Evolutionary conservation across 2,329 filamentous ascomycete genomes (phyloP).

Genomic region (Plenodomus lindquistii): DNA sequence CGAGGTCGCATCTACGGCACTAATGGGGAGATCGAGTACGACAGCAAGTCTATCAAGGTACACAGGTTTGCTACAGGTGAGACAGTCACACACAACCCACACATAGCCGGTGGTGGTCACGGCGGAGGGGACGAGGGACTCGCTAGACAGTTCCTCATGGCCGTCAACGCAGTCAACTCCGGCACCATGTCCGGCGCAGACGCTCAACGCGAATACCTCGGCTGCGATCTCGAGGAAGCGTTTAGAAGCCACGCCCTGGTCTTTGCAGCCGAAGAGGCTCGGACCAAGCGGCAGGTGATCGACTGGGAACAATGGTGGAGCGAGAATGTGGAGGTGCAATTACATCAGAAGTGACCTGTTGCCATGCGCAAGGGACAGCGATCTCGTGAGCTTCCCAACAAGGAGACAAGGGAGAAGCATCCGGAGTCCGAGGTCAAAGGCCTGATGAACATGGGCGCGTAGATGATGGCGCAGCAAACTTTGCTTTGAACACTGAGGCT

Average conservation of each 20-base stretch:
- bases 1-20: slow-evolving; percentile 86
- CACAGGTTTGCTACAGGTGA: slow-evolving; percentile 69
- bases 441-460: slow-evolving; percentile 32
- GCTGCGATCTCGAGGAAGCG: slow-evolving; percentile 82
- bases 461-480: slow-evolving; percentile 25
- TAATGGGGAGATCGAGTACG: slow-evolving; percentile 82
- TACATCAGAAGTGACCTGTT: slow-evolving; percentile 14
- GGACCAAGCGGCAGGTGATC: slow-evolving; percentile 69
- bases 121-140: slow-evolving; percentile 82
- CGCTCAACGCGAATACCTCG: slow-evolving; percentile 76
- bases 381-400: slow-evolving; percentile 2
- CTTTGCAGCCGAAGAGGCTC: slow-evolving; percentile 90
- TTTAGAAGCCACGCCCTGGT: slow-evolving; percentile 90
- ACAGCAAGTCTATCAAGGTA: slow-evolving; percentile 75
- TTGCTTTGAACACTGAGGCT: slow-evolving; percentile 18
- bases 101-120: slow-evolving; percentile 64
- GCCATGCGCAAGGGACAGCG: slow-evolving; percentile 3
- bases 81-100: slow-evolving; percentile 62
- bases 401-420: slow-evolving; percentile 1
- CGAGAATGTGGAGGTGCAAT: slow-evolving; percentile 51
- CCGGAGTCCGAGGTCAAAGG: slow-evolving; percentile 7
- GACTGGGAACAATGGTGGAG: slow-evolving; percentile 80
- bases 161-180: slow-evolving; percentile 78
- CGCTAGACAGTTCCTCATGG: slow-evolving; percentile 78
- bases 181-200: slow-evolving; percentile 65